Evolutionary conservation across 2,329 filamentous ascomycete genomes (phyloP), one percentile per base, ranked within the genome.

Genomic region (Huntiella omanensis): DNA sequence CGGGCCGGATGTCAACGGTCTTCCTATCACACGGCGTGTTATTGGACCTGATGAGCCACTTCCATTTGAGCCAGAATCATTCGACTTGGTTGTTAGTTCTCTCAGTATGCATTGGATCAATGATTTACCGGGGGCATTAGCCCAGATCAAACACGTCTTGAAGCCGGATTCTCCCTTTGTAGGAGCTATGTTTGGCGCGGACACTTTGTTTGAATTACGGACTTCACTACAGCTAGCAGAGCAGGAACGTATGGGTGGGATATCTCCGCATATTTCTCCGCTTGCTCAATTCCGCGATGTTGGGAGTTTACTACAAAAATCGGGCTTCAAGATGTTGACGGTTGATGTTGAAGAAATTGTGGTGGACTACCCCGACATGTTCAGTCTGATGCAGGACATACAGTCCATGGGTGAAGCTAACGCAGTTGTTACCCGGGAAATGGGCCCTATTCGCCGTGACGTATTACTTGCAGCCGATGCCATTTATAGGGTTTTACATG

Each of bases 291-390:
- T 95, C 7, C 73, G 83, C 13, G 92, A 98, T 58, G 74, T 96
- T 1, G 91, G 91, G 2, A 87, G 86, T 1, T 64, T 98, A 46
- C 64, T 98, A 51, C 82, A 83, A 54, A 78, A 80, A 52, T 83
- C 88, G 1, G 86, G 87, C 13, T 98, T 96, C 67, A 92, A 87
- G 61, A 81, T 98, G 67, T 68, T 96, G 55, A 98, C 92, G 0
- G 86, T 98, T 1, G 91, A 98, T 56, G 80, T 98, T 11, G 92
- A 98, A 62, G 91, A 98, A 62, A 92, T 98, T 43, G 76, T 96
- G 22, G 85, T 98, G 28, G 86, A 94, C 59, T 98, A 86, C 58
- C 91, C 91, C 0, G 77, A 88, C 62, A 81, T 73, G 0, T 94
- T 94, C 64, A 77, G 85, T 1, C 66, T 98, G 46, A 94, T 98